phyloP scores from a whole-genome alignment of 2,329 filamentous ascomycete species.

The Zymoseptoria brevis region DNA sequence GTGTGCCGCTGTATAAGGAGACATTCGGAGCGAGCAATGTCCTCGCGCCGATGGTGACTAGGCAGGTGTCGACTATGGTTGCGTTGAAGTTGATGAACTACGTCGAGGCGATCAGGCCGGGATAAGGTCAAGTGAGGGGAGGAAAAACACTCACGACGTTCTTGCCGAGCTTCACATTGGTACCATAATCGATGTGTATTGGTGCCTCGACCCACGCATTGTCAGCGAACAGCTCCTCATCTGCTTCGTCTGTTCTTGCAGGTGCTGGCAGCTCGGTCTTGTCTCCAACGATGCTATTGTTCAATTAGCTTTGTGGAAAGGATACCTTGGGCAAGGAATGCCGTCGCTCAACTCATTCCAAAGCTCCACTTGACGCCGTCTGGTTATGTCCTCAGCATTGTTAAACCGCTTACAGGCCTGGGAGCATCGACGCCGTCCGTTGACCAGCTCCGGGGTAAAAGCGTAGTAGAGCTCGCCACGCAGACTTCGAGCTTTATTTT shows the following conservation, averaged over 20 bases:
- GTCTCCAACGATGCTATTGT: constrained; percentile 54
- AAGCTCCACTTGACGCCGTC: constrained; percentile 57
- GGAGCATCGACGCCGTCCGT: constrained; percentile 55
- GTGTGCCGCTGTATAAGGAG: constrained; percentile 64
- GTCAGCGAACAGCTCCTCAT: constrained; percentile 56
- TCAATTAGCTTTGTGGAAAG: not conserved
- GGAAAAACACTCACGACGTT: constrained; percentile 40
- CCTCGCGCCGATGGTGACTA: constrained; percentile 65
- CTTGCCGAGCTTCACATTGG: constrained; percentile 61
- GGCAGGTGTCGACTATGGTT: constrained; percentile 68
- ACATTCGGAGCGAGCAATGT: constrained; percentile 75
- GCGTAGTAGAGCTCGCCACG: constrained; percentile 60
- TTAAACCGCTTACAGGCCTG: constrained; percentile 58
- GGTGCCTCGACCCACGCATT: constrained; percentile 64
- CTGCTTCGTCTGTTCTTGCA: constrained; percentile 50
- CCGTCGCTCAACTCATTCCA: constrained; percentile 61
- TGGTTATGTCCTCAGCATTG: constrained; percentile 47
- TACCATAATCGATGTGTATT: constrained; percentile 68
- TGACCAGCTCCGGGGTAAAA: constrained; percentile 61
- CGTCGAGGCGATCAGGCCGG: not conserved
- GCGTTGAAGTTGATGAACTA: constrained; percentile 67
- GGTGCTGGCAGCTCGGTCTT: constrained; percentile 54
- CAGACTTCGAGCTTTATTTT: constrained; percentile 28
- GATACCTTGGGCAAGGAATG: not conserved
- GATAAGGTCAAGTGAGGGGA: not conserved